Percentiles rank a stretch among this genome's conserved stretches.
Evolutionary conservation across 2,329 filamentous ascomycete species (phyloP).

Genomic region (Talaromyces rugulosus): DNA sequence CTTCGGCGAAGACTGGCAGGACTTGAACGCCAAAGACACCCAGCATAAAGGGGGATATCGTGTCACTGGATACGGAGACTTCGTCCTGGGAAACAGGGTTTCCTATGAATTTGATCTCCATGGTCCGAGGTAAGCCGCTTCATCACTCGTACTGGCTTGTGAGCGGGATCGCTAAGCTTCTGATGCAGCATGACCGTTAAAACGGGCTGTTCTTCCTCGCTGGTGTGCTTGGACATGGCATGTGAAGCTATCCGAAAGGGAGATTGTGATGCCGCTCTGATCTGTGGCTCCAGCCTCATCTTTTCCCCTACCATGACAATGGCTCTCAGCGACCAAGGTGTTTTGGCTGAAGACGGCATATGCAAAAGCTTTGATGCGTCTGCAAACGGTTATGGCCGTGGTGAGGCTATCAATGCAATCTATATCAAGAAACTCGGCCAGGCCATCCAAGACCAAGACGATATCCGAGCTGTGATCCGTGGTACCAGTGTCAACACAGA

Average conservation of each 20-base stretch:
- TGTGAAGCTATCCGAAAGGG: slow-evolving; percentile 19
- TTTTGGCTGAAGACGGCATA: slow-evolving; percentile 46
- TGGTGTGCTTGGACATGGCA: slow-evolving; percentile 20
- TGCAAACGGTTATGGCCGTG: slow-evolving; percentile 49
- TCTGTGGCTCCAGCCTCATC: slow-evolving; percentile 22
- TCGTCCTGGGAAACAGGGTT: slow-evolving; percentile 16
- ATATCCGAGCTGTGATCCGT: slow-evolving; percentile 34
- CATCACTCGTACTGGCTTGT: slow-evolving; percentile 26
- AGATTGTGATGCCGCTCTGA: slow-evolving; percentile 21
- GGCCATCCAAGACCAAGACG: slow-evolving; percentile 43
- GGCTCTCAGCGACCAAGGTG: slow-evolving; percentile 29
- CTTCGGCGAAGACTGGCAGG: slow-evolving; percentile 22
- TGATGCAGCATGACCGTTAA: slow-evolving; percentile 19
- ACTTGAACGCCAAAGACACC: slow-evolving; percentile 13
- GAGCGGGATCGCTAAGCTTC: slow-evolving; percentile 34
- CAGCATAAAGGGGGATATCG: slow-evolving; percentile 4
- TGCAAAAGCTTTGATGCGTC: slow-evolving; percentile 38
- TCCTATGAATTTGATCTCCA: slow-evolving; percentile 21
- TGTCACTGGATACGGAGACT: slow-evolving; percentile 9
- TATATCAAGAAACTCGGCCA: slow-evolving; percentile 47
- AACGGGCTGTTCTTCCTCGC: slow-evolving; percentile 19
- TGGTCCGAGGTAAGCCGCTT: slow-evolving; percentile 35
- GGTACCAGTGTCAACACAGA: slow-evolving; percentile 28
- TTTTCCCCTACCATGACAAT: slow-evolving; percentile 28
- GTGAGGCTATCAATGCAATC: slow-evolving; percentile 48